Conservation (phyloP, 176 grass and related monocot genomes). For the Triticum timopheevii region DNA sequence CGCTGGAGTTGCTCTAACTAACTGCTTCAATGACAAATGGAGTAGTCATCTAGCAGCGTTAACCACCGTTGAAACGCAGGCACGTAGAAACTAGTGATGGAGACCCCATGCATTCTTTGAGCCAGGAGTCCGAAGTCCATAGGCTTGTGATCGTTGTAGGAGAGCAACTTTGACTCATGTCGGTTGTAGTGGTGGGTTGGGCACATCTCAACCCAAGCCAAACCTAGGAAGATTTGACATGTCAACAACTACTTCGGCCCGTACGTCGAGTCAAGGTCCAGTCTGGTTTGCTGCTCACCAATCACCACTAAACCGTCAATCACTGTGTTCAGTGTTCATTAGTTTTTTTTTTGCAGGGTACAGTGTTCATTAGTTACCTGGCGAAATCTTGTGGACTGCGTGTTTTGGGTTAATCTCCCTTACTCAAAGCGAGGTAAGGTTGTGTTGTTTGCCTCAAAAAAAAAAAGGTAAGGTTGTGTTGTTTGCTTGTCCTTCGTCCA, state of each 20-base stretch:
- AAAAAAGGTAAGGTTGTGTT: too few relatives aligned
- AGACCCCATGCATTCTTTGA: neutral
- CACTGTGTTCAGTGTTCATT: neutral
- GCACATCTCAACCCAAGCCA: conserved; percentile 44
- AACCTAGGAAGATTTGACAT: neutral
- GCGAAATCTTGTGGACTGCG: too few relatives aligned
- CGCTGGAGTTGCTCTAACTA: neutral
- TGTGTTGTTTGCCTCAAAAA: too few relatives aligned
- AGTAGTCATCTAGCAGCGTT: neutral
- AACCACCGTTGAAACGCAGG: neutral
- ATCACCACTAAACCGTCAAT: neutral
- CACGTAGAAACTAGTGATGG: neutral
- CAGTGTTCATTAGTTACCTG: too few relatives aligned
- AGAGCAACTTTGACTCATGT: conserved; percentile 12
- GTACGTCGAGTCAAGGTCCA: conserved; percentile 30
- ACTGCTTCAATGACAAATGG: neutral
- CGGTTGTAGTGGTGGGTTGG: conserved; percentile 35
- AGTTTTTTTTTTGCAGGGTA: too few relatives aligned
- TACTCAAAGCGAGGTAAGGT: too few relatives aligned
- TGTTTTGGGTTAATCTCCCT: too few relatives aligned
- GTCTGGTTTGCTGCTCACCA: conserved; percentile 8
- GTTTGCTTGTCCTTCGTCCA: too few relatives aligned
- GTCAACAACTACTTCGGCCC: conserved; percentile 31
- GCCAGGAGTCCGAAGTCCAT: neutral
- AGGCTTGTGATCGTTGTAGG: neutral